Evolutionary conservation across 2,329 filamentous ascomycete genomes (phyloP).

Genomic region (Biscogniauxia sp.): DNA sequence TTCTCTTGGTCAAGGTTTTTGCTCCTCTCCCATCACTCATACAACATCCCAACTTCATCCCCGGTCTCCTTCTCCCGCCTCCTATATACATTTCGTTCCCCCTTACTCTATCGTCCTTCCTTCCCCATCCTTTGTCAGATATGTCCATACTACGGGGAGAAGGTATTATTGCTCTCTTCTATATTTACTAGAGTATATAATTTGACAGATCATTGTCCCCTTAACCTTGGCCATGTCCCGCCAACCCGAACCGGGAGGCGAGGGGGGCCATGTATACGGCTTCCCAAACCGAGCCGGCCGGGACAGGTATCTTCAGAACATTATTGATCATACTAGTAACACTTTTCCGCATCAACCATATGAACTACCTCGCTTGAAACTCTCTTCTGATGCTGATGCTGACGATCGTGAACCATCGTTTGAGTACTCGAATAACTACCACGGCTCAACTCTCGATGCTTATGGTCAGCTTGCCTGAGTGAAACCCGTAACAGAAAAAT

Average conservation of each 20-base stretch:
- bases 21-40: no score
- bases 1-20: no score
- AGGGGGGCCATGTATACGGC: constrained; percentile 17
- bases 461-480: constrained; percentile 24
- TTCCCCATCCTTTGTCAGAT: no score
- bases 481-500: neutral
- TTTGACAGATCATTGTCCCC: neutral
- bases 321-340: constrained; percentile 27
- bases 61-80: neutral
- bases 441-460: constrained; percentile 22
- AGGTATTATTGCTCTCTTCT: no score
- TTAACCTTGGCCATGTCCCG: constrained; percentile 20
- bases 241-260: constrained; percentile 5
- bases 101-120: no score
- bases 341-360: constrained; percentile 18
- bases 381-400: neutral
- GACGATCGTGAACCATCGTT: constrained; percentile 4
- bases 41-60: neutral
- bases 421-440: neutral
- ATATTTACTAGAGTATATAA: no score
- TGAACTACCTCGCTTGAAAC: constrained; percentile 9
- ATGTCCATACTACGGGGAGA: no score
- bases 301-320: constrained; percentile 30
- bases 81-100: no score
- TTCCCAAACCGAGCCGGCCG: constrained; percentile 14